phyloP scores from a whole-genome alignment of 495 filamentous ascomycete genomes.

The Aspergillus mulundensis region DNA sequence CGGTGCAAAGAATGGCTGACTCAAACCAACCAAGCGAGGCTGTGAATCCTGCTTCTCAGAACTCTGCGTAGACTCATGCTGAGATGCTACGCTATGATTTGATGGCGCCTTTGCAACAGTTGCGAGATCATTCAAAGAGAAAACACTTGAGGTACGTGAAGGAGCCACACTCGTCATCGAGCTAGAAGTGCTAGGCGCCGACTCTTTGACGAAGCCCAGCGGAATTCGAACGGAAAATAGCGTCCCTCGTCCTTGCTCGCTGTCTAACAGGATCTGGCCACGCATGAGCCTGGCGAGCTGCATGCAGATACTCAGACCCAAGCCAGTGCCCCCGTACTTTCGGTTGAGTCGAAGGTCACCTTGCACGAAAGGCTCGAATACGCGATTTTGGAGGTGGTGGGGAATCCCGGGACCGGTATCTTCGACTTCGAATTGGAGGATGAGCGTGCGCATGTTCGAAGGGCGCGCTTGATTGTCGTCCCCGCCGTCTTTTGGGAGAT shows the following conservation, averaged over 20 bases:
- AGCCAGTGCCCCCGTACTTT: constrained; percentile 87
- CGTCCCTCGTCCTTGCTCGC: constrained; percentile 68
- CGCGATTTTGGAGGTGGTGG: constrained; percentile 63
- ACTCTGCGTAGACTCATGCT: constrained; percentile 19
- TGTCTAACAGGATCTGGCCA: constrained; percentile 62
- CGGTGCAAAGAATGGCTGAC: constrained; percentile 79
- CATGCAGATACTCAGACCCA: constrained; percentile 83
- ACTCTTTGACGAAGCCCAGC: constrained; percentile 67
- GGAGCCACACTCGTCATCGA: constrained; percentile 18
- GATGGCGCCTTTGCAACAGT: constrained; percentile 24
- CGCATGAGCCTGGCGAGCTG: constrained; percentile 83
- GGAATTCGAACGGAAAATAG: constrained; percentile 83
- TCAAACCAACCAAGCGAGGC: constrained; percentile 76
- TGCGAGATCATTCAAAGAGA: constrained; percentile 29
- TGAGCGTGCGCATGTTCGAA: constrained; percentile 31
- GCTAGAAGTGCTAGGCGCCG: constrained; percentile 46
- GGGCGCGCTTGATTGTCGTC: constrained; percentile 45
- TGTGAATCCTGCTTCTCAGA: constrained; percentile 48
- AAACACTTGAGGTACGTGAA: constrained; percentile 27
- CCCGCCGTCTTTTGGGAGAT: constrained; percentile 3
- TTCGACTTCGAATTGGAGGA: constrained; percentile 69
- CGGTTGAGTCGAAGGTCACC: constrained; percentile 84
- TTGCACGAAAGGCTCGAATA: constrained; percentile 95
- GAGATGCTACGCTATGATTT: constrained; percentile 21
- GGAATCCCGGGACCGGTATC: constrained; percentile 93